phyloP scores from a whole-genome alignment of 768 basidiomycete species.

The Omphalotus guepiniiformis region DNA sequence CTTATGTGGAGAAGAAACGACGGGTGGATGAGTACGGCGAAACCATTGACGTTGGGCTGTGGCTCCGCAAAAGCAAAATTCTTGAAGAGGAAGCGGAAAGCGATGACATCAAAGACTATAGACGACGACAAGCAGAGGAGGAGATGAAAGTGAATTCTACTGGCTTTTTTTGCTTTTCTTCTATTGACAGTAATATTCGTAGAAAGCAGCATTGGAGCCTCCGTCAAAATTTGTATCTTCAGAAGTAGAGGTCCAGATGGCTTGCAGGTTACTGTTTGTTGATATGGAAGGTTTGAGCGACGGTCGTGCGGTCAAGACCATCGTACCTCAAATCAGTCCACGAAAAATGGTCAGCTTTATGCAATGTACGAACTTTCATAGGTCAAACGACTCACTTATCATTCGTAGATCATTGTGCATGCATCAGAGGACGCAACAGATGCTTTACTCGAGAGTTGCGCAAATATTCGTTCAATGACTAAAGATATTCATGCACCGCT shows the following conservation, averaged over 20 bases:
- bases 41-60: conserved; percentile 91
- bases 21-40: conserved; percentile 96
- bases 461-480: conserved; percentile 84
- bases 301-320: conserved; percentile 93
- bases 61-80: conserved; percentile 88
- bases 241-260: conserved; percentile 70
- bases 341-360: conserved; percentile 82
- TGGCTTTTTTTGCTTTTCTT: conserved; percentile 1
- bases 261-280: conserved; percentile 85
- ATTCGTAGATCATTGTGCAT: conserved; percentile 79
- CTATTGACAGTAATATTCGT: conserved; percentile 13
- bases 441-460: conserved; percentile 75
- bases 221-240: conserved; percentile 89
- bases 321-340: conserved; percentile 94
- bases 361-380: background rate
- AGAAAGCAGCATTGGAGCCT: conserved; percentile 77
- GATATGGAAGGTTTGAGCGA: conserved; percentile 98
- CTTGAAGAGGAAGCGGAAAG: conserved; percentile 88
- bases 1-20: conserved; percentile 88
- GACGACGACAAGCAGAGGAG: conserved; percentile 67
- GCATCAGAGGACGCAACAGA: conserved; percentile 64
- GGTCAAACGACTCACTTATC: background rate
- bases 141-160: conserved; percentile 63
- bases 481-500: conserved; percentile 84
- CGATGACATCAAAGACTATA: conserved; percentile 74